phyloP scores from a whole-genome alignment of 129 eudicot species.

The Calendula officinalis region DNA sequence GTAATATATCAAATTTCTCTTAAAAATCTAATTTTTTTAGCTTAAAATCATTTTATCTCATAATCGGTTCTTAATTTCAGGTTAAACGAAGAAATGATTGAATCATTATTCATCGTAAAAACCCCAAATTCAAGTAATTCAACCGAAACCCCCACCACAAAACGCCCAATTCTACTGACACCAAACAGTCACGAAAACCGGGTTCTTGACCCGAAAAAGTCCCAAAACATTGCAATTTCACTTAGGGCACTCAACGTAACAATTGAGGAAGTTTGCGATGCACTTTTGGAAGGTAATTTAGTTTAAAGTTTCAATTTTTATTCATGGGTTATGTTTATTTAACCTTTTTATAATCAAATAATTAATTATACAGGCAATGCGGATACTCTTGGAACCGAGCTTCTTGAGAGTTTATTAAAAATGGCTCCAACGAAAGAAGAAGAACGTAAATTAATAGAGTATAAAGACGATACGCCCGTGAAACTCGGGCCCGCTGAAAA shows the following conservation, averaged over 20 bases:
- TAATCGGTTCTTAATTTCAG: constrained; percentile 39
- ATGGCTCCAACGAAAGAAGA: constrained; percentile 98
- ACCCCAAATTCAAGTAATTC: constrained; percentile 44
- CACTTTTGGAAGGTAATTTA: constrained; percentile 77
- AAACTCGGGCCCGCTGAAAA: constrained; percentile 88
- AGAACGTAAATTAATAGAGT: constrained; percentile 74
- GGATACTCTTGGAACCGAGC: constrained; percentile 82
- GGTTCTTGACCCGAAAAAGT: constrained; percentile 87
- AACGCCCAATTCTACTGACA: constrained; percentile 51
- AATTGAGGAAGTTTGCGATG: constrained; percentile 85
- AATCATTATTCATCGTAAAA: constrained; percentile 72
- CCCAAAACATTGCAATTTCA: constrained; percentile 79
- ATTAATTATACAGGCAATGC: constrained; percentile 55
- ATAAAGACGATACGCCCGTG: constrained; percentile 76
- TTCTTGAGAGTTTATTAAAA: constrained; percentile 83
- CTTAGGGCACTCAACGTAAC: constrained; percentile 87
- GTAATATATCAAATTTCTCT: constrained; percentile 30
- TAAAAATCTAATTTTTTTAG: not conserved
- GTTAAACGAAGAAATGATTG: constrained; percentile 94
- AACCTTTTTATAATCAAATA: not conserved
- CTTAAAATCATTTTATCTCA: not conserved
- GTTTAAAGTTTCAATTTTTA: not conserved
- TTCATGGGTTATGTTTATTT: not conserved
- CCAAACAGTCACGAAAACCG: constrained; percentile 50
- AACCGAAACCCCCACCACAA: constrained; percentile 38